These are phyloP conservation scores for Saccharomyces pastorianus DNA, from an alignment of 1,139 yeast species.

Conservation along the genomic window DNA sequence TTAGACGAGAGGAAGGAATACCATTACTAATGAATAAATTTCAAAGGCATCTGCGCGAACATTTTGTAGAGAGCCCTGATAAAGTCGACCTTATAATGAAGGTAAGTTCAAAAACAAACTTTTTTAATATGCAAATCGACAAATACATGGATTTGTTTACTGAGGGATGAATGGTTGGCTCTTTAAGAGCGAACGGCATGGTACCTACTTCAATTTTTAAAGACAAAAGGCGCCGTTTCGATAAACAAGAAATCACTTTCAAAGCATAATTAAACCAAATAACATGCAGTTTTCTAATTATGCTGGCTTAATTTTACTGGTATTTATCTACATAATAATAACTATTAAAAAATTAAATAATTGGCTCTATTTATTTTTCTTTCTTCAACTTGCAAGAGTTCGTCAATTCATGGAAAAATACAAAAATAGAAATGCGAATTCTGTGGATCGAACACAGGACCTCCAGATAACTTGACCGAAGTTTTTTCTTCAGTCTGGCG, in stretches of 20 bases:
- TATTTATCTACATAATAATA: too few relatives aligned
- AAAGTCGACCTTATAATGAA: constrained; percentile 37
- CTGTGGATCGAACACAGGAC: constrained; percentile 91
- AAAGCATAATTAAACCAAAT: too few relatives aligned
- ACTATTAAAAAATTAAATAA: too few relatives aligned
- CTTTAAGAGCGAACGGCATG: background rate
- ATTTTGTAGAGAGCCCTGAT: constrained; percentile 32
- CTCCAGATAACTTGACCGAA: constrained; percentile 48
- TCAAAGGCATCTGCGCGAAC: constrained; percentile 42
- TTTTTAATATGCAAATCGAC: constrained; percentile 41
- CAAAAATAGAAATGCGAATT: constrained; percentile 45
- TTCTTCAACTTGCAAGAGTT: too few relatives aligned
- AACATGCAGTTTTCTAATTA: too few relatives aligned
- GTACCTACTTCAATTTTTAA: too few relatives aligned
- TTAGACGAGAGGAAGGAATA: constrained; percentile 51
- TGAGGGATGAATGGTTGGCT: background rate
- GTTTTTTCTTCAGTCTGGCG: constrained; percentile 14
- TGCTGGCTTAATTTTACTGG: too few relatives aligned
- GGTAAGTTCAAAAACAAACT: constrained; percentile 30
- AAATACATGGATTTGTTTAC: constrained; percentile 39
- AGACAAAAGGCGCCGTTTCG: background rate
- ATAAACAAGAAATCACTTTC: background rate
- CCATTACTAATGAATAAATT: constrained; percentile 46
- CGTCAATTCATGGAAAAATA: too few relatives aligned
- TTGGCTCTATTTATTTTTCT: too few relatives aligned